phyloP scores from a whole-genome alignment of 768 basidiomycete species.

The Mycena polygramma region DNA sequence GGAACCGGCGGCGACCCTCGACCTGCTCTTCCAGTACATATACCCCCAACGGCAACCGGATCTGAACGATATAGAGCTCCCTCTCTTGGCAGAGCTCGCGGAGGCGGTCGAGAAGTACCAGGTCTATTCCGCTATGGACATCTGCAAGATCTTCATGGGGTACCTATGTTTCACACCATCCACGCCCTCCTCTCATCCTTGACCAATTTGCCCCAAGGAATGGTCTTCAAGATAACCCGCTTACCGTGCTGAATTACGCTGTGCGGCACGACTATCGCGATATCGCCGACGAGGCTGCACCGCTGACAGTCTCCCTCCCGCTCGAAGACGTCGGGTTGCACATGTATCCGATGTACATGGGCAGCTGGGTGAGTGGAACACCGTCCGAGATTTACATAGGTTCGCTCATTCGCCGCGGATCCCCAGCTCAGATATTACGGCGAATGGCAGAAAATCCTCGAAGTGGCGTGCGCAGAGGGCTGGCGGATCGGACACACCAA shows the following conservation, averaged over 20 bases:
- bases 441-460: slow-evolving; percentile 38
- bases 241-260: slow-evolving; percentile 40
- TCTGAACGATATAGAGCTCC: slow-evolving; percentile 31
- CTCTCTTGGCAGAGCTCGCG: slow-evolving; percentile 35
- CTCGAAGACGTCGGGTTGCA: slow-evolving; percentile 32
- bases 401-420: neutral
- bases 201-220: slow-evolving; percentile 13
- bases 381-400: neutral
- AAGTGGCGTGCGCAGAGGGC: slow-evolving; percentile 32
- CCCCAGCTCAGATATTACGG: slow-evolving; percentile 32
- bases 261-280: slow-evolving; percentile 39
- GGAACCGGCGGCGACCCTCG: slow-evolving; percentile 31
- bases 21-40: slow-evolving; percentile 39
- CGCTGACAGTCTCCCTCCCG: slow-evolving; percentile 35
- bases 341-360: slow-evolving; percentile 36
- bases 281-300: slow-evolving; percentile 39
- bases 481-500: slow-evolving; percentile 36
- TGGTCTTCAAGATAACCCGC: slow-evolving; percentile 33
- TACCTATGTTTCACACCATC: slow-evolving; percentile 24
- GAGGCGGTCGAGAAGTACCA: slow-evolving; percentile 43
- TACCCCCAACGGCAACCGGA: slow-evolving; percentile 41
- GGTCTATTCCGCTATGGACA: slow-evolving; percentile 39
- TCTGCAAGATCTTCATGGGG: slow-evolving; percentile 40
- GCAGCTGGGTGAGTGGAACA: slow-evolving; percentile 30
- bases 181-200: too few relatives aligned